phyloP scores from a whole-genome alignment of 306 rosid species.

The Trifolium pratense region DNA sequence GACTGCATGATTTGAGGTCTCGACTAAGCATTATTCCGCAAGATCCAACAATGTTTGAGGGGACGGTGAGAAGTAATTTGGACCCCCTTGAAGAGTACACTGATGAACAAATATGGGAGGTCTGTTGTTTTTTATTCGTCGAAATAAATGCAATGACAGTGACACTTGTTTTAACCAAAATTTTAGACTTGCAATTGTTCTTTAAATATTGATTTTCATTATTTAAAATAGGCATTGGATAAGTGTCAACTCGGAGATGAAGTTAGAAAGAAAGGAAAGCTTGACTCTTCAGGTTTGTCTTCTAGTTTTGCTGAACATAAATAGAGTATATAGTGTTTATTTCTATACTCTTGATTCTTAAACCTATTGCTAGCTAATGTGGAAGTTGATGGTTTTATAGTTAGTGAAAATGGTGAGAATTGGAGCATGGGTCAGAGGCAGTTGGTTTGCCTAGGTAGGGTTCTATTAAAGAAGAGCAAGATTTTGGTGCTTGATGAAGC shows the following conservation, averaged over 20 bases:
- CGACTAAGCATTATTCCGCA: too few species aligned
- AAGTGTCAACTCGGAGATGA: slow-evolving; percentile 93
- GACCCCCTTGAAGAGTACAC: slow-evolving; percentile 84
- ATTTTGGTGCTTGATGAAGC: too few species aligned
- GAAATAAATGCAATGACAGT: neutral
- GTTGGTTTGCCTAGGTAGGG: too few species aligned
- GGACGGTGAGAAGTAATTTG: slow-evolving; percentile 78
- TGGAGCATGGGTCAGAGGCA: too few species aligned
- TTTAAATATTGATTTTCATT: neutral
- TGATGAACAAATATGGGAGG: slow-evolving; percentile 91
- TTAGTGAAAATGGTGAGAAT: too few species aligned
- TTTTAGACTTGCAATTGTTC: neutral
- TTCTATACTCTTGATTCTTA: too few species aligned
- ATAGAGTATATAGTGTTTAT: neutral
- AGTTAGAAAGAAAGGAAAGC: slow-evolving; percentile 77
- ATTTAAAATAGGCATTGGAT: slow-evolving; percentile 68
- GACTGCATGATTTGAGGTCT: slow-evolving; percentile 79
- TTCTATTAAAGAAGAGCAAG: too few species aligned
- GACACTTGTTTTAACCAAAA: slow-evolving; percentile 10
- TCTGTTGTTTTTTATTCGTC: slow-evolving; percentile 39
- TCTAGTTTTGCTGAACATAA: slow-evolving; percentile 1
- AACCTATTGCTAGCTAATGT: too few species aligned
- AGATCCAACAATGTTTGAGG: slow-evolving; percentile 98
- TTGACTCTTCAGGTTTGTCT: slow-evolving; percentile 72
- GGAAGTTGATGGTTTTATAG: too few species aligned